Conservation (phyloP, 345 rosid species). For the Lumnitzera littorea region DNA sequence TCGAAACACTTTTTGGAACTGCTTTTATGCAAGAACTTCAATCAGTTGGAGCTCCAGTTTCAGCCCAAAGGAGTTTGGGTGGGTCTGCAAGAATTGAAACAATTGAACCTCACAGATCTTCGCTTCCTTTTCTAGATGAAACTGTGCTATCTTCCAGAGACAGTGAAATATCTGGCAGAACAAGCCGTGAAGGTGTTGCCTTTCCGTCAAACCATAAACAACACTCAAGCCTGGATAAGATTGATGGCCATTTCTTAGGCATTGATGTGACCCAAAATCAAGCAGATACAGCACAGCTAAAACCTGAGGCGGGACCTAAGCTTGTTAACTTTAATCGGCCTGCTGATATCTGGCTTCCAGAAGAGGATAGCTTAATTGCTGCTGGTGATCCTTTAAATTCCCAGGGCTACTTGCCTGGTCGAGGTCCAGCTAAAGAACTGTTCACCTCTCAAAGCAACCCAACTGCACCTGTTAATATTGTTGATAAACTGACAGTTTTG, state of each 20-base stretch:
- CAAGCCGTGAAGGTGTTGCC: constrained; percentile 15
- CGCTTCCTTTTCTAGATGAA: constrained; percentile 21
- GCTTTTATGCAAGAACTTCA: constrained; percentile 95
- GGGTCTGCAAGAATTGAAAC: constrained; percentile 33
- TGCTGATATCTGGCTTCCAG: constrained; percentile 30
- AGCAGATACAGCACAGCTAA: constrained; percentile 33
- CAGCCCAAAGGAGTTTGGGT: constrained; percentile 26
- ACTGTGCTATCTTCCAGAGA: constrained; percentile 20
- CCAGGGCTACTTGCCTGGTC: constrained; percentile 23
- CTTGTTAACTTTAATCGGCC: constrained; percentile 24
- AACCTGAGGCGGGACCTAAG: constrained; percentile 34
- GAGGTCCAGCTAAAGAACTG: constrained; percentile 43
- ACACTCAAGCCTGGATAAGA: constrained; percentile 30
- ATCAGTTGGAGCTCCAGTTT: constrained; percentile 55
- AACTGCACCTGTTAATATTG: constrained; percentile 30
- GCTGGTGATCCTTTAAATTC: constrained; percentile 27
- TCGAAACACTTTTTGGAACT: constrained; percentile 87
- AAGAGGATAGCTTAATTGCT: constrained; percentile 44
- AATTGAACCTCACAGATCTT: constrained; percentile 29
- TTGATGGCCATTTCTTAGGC: constrained; percentile 32
- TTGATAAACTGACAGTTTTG: constrained; percentile 57
- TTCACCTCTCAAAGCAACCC: constrained; percentile 18
- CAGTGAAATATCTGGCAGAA: constrained; percentile 26
- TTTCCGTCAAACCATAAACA: constrained; percentile 35
- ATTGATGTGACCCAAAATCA: constrained; percentile 35